Evolutionary conservation across 2,329 filamentous ascomycete species (phyloP).

Genomic region (Fusarium heterosporum): DNA sequence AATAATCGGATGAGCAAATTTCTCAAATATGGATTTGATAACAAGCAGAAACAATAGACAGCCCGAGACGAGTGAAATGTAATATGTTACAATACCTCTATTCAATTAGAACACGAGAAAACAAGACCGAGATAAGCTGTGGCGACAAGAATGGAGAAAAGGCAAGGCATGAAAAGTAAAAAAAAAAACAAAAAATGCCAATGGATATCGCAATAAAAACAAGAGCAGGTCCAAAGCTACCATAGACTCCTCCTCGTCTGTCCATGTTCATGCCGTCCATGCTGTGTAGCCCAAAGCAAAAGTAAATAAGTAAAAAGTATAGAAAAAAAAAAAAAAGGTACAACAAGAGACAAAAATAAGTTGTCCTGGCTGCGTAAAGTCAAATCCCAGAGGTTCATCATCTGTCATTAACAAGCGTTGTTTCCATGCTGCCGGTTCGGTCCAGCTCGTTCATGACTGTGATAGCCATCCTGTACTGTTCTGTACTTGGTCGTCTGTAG

Average conservation of each 20-base stretch:
- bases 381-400: not conserved
- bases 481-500: too few relatives aligned
- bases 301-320: too few relatives aligned
- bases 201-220: constrained; percentile 34
- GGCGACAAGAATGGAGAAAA: not conserved
- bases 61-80: constrained; percentile 2
- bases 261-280: constrained; percentile 8
- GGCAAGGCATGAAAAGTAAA: not conserved
- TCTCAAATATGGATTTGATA: constrained; percentile 1
- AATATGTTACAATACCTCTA: constrained; percentile 18
- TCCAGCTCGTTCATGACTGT: not conserved
- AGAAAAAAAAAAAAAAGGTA: constrained; percentile 2
- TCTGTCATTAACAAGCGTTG: constrained; percentile 1
- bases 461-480: too few relatives aligned
- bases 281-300: not conserved
- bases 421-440: constrained; percentile 1
- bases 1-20: constrained; percentile 4
- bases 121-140: not conserved
- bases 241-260: constrained; percentile 32
- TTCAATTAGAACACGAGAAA: not conserved
- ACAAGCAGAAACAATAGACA: not conserved
- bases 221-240: constrained; percentile 23
- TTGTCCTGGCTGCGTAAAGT: not conserved
- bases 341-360: constrained; percentile 8
- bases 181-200: constrained; percentile 12